Evolutionary conservation across 176 grass and related monocot genomes (phyloP).

Genomic region (Phoenix dactylifera): DNA sequence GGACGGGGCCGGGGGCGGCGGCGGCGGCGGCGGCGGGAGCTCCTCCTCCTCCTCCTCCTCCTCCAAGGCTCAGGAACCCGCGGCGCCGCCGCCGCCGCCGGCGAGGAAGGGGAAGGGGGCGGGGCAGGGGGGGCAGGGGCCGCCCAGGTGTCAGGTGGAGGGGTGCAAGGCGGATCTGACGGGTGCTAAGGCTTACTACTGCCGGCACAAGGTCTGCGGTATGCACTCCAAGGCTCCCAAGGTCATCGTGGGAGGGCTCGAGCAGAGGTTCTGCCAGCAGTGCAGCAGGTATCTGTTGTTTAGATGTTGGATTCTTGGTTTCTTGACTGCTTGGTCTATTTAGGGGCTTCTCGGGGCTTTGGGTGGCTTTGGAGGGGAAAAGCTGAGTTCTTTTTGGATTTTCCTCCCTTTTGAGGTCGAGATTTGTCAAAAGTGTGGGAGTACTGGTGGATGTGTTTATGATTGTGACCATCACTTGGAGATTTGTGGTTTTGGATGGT

Average conservation of each 20-base stretch:
- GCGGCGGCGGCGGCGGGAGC: conserved; percentile 9
- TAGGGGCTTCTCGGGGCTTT: too few relatives aligned
- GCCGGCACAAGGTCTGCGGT: conserved; percentile 66
- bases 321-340: too few relatives aligned
- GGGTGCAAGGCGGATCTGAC: conserved; percentile 72
- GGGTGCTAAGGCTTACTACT: conserved; percentile 60
- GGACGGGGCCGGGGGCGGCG: conserved; percentile 17
- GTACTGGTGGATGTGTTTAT: too few relatives aligned
- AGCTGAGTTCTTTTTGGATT: too few relatives aligned
- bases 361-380: too few relatives aligned
- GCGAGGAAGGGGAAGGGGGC: conserved; percentile 26
- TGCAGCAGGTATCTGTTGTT: conserved; percentile 46
- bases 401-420: too few relatives aligned
- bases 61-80: neutral
- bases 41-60: neutral
- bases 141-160: conserved; percentile 61
- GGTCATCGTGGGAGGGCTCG: conserved; percentile 50
- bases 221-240: conserved; percentile 56
- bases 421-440: too few relatives aligned
- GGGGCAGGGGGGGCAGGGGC: conserved; percentile 5
- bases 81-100: neutral
- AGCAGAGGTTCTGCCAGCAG: conserved; percentile 80
- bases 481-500: too few relatives aligned
- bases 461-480: too few relatives aligned
- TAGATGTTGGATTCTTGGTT: too few relatives aligned